Conservation (phyloP, 2,329 filamentous ascomycete species). For the Epichloe scottii region DNA sequence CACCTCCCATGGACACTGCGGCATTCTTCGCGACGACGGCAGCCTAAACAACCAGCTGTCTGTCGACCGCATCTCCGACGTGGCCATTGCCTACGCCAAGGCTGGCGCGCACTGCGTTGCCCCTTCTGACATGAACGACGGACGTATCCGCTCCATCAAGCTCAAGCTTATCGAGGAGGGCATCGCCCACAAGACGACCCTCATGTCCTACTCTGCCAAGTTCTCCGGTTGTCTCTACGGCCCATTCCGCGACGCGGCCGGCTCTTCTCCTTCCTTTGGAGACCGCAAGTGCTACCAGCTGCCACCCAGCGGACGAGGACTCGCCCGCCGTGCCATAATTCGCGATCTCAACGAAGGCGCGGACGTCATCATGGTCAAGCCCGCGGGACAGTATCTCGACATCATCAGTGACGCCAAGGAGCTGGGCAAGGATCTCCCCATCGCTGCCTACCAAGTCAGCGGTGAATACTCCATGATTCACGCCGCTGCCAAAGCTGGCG, state of each 20-base stretch:
- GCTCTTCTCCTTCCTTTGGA: slow-evolving; percentile 80
- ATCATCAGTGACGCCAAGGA: slow-evolving; percentile 98
- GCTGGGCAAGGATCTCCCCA: slow-evolving; percentile 76
- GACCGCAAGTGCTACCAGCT: slow-evolving; percentile 96
- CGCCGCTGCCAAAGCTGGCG: slow-evolving; percentile 85
- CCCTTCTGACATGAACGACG: slow-evolving; percentile 98
- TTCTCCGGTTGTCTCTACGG: slow-evolving; percentile 95
- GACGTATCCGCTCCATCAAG: slow-evolving; percentile 93
- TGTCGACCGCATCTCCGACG: slow-evolving; percentile 88
- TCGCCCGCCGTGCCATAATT: slow-evolving; percentile 79
- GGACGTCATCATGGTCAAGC: slow-evolving; percentile 99
- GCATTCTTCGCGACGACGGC: slow-evolving; percentile 86
- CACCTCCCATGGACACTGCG: slow-evolving; percentile 94
- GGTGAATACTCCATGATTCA: slow-evolving; percentile 98
- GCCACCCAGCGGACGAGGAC: slow-evolving; percentile 78
- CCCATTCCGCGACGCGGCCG: slow-evolving; percentile 91
- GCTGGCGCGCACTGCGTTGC: slow-evolving; percentile 95
- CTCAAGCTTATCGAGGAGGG: slow-evolving; percentile 92
- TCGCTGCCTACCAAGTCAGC: slow-evolving; percentile 93
- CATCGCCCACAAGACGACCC: slow-evolving; percentile 75
- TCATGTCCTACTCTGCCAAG: slow-evolving; percentile 98
- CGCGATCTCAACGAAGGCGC: slow-evolving; percentile 89
- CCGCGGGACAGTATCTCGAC: slow-evolving; percentile 87
- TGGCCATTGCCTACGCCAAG: slow-evolving; percentile 94
- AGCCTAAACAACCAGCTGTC: slow-evolving; percentile 86